Percentiles rank a stretch among this genome's conserved stretches.
Conservation (phyloP, 2,329 filamentous ascomycete genomes). For the Capronia epimyces region DNA sequence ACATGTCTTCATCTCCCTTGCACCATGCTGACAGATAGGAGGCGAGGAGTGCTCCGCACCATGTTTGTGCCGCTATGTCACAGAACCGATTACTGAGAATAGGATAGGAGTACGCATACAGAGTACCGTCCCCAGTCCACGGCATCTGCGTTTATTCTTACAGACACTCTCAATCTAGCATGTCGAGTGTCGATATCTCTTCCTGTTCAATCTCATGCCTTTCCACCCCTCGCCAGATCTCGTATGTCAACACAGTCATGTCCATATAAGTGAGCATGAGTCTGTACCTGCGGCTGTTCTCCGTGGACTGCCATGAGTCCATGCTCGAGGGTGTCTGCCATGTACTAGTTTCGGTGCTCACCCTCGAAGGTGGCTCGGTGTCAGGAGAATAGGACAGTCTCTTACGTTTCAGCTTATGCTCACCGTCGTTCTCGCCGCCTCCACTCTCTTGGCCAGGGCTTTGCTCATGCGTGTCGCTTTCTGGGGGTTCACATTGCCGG, state of each 20-base stretch:
- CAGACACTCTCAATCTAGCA: conserved; percentile 16
- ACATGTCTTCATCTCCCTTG: neutral
- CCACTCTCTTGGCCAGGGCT: neutral
- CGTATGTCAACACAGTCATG: conserved; percentile 55
- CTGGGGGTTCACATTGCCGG: neutral
- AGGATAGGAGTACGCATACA: no score
- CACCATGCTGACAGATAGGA: neutral
- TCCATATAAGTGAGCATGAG: conserved; percentile 54
- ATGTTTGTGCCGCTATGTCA: no score
- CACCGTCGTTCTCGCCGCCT: neutral
- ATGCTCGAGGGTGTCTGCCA: conserved; percentile 22
- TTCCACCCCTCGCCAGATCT: conserved; percentile 40
- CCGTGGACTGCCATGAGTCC: conserved; percentile 37
- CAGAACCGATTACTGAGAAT: no score
- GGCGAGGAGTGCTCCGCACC: neutral
- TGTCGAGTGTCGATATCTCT: conserved; percentile 15
- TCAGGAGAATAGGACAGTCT: conserved; percentile 1
- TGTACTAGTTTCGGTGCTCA: conserved; percentile 10
- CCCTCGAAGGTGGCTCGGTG: neutral
- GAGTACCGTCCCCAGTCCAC: no score
- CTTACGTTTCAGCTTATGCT: conserved; percentile 12
- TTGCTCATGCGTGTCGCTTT: neutral
- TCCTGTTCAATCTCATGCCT: conserved; percentile 17
- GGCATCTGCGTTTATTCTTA: no score
- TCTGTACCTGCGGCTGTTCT: conserved; percentile 44